Percentiles rank a stretch among this genome's conserved stretches.
phyloP scores from a whole-genome alignment of 768 basidiomycete species.

The Pisolithus microcarpus region DNA sequence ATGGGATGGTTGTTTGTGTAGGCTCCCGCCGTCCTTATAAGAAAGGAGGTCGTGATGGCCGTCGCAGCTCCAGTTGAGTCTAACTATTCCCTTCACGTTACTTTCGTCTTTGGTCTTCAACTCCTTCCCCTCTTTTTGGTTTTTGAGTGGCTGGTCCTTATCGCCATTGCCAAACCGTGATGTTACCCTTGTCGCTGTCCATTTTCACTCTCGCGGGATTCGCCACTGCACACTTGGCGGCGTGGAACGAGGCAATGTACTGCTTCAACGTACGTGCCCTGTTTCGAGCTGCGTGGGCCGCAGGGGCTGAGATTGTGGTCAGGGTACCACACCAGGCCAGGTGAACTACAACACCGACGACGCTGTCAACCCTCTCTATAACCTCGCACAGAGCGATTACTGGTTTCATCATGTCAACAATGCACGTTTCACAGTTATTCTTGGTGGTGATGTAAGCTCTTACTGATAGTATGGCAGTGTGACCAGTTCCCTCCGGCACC shows the following conservation, averaged over 20 bases:
- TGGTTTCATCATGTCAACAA: conserved; percentile 27
- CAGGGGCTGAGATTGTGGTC: not conserved
- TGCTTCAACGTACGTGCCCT: conserved; percentile 32
- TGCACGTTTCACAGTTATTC: conserved; percentile 24
- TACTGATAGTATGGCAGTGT: conserved; percentile 26
- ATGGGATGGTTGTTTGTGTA: no score
- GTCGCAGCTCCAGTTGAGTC: no score
- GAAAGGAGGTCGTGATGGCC: no score
- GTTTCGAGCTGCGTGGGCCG: not conserved
- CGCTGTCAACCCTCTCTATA: conserved; percentile 38
- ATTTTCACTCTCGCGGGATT: conserved; percentile 1
- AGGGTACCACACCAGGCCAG: conserved; percentile 25
- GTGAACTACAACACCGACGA: conserved; percentile 33
- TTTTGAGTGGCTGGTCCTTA: not conserved
- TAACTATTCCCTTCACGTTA: no score
- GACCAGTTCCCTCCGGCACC: conserved; percentile 38
- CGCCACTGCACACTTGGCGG: conserved; percentile 36
- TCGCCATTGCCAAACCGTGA: not conserved
- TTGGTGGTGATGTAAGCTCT: conserved; percentile 28
- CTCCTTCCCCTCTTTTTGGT: not conserved
- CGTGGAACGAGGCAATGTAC: conserved; percentile 40
- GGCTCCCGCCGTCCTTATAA: no score
- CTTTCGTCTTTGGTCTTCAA: no score
- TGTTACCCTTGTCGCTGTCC: not conserved
- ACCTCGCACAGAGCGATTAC: conserved; percentile 34